phyloP scores from a whole-genome alignment of 73 alveolate genomes.

The Tetrahymena thermophila region DNA sequence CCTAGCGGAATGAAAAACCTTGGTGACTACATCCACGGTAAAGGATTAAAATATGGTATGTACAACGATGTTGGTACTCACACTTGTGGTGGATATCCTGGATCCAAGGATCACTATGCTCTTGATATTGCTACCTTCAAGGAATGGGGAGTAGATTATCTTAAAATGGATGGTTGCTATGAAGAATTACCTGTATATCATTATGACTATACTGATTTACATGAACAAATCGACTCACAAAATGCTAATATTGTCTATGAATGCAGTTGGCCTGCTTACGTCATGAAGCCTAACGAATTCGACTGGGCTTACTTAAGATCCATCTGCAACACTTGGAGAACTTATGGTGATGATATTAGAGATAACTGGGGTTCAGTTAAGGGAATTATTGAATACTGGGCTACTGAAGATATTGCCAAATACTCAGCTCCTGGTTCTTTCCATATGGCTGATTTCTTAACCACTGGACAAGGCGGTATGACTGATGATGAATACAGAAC shows the following conservation, averaged over 20 bases:
- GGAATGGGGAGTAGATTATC: conserved; percentile 80
- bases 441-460: conserved; percentile 62
- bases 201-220: conserved; percentile 1
- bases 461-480: conserved; percentile 61
- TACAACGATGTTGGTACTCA: conserved; percentile 77
- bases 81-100: conserved; percentile 78
- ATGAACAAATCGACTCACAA: not conserved
- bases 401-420: not conserved
- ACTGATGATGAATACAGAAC: conserved; percentile 47
- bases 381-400: not conserved
- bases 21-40: conserved; percentile 71
- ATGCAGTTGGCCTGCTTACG: not conserved
- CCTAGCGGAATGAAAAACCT: conserved; percentile 76
- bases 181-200: conserved; percentile 32
- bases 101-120: conserved; percentile 63
- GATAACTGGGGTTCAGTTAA: not conserved
- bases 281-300: not conserved
- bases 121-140: conserved; percentile 70
- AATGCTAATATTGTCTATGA: not conserved
- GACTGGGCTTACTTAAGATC: not conserved
- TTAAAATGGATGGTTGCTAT: conserved; percentile 77
- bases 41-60: conserved; percentile 67
- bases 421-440: conserved; percentile 62
- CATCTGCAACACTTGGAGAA: not conserved
- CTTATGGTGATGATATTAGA: not conserved